Evolutionary conservation across 176 grass and related monocot species (phyloP).

Genomic region (Paspalum vaginatum): DNA sequence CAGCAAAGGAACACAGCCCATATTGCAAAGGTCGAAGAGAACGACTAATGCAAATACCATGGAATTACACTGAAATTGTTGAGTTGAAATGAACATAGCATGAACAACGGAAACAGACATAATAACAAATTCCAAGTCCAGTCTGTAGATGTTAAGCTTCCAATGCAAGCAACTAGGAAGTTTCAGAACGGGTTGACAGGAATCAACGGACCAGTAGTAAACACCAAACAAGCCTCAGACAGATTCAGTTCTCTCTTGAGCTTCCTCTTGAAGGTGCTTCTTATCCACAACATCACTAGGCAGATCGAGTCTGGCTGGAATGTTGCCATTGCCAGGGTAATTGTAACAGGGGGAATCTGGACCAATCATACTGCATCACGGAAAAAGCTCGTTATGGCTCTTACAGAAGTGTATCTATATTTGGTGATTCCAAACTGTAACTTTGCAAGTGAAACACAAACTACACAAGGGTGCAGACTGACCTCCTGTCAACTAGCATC

Average conservation of each 20-base stretch:
- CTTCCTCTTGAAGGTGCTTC: slow-evolving; percentile 25
- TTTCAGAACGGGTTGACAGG: background rate
- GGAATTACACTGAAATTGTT: background rate
- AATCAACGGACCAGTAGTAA: background rate
- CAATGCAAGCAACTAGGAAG: background rate
- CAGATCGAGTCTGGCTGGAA: slow-evolving; percentile 50
- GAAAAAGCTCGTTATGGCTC: background rate
- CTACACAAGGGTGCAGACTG: background rate
- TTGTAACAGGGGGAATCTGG: slow-evolving; percentile 39
- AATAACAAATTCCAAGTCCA: background rate
- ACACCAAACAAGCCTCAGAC: background rate
- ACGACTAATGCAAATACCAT: background rate
- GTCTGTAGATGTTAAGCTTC: background rate
- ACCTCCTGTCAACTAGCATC: slow-evolving; percentile 87
- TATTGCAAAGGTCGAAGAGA: background rate
- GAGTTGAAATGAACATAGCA: background rate
- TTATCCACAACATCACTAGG: slow-evolving; percentile 56
- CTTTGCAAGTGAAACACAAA: background rate
- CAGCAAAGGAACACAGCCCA: too few relatives aligned
- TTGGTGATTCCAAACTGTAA: too few relatives aligned
- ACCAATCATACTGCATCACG: slow-evolving; percentile 59
- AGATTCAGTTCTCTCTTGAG: slow-evolving; percentile 16
- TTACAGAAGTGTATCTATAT: background rate
- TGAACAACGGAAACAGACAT: background rate
- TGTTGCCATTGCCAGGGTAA: slow-evolving; percentile 71